phyloP scores from a whole-genome alignment of 1,284 basidiomycete species.

The Leccinum discolor region DNA sequence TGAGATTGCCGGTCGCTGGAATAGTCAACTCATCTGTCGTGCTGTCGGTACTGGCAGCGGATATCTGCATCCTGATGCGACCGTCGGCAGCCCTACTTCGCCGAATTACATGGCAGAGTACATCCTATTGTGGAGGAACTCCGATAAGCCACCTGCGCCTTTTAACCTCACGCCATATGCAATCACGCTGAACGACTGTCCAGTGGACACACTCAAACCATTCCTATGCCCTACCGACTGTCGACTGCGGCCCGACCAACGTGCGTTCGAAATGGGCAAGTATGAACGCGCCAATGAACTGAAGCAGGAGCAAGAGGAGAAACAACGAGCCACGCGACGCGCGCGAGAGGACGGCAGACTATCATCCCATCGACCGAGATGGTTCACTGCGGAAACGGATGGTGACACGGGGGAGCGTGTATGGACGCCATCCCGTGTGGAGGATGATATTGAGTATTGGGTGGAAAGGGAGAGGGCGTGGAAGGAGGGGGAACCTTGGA shows the following conservation, averaged over 20 bases:
- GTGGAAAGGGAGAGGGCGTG: conserved; percentile 72
- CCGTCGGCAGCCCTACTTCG: conserved; percentile 47
- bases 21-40: conserved; percentile 90
- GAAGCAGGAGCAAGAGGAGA: conserved; percentile 88
- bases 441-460: conserved; percentile 81
- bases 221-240: conserved; percentile 93
- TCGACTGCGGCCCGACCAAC: conserved; percentile 89
- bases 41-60: conserved; percentile 65
- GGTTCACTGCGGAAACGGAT: conserved; percentile 81
- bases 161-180: conserved; percentile 98
- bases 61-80: conserved; percentile 76
- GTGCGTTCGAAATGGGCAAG: conserved; percentile 92
- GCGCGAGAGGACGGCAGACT: conserved; percentile 78
- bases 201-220: conserved; percentile 63
- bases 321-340: conserved; percentile 78
- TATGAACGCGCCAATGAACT: conserved; percentile 91
- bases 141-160: conserved; percentile 79
- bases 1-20: conserved; percentile 97
- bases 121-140: conserved; percentile 92
- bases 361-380: conserved; percentile 78
- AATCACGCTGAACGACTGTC: conserved; percentile 87
- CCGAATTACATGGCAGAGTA: conserved; percentile 60
- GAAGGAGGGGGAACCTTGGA: conserved; percentile 52
- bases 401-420: conserved; percentile 85
- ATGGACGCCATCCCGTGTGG: conserved; percentile 70